Conservation (phyloP, 164 flowering plant species). For the Brasenia schreberi region DNA sequence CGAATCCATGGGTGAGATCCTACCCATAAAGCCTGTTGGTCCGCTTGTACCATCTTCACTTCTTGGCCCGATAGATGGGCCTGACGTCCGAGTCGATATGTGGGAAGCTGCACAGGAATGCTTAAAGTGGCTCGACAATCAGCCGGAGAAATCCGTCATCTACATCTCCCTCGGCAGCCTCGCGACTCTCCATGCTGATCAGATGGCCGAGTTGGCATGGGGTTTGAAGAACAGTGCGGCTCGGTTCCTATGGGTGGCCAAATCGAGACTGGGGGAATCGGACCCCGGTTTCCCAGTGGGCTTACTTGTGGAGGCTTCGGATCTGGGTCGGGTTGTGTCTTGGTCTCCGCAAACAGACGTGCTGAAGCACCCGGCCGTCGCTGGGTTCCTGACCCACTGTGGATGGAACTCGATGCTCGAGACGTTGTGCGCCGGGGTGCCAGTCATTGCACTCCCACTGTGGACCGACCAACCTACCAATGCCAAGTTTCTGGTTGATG, state of each 20-base stretch:
- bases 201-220: conserved; percentile 48
- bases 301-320: conserved; percentile 32
- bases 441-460: conserved; percentile 44
- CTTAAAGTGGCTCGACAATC: conserved; percentile 43
- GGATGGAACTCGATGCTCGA: conserved; percentile 83
- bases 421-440: conserved; percentile 37
- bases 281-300: conserved; percentile 24
- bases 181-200: conserved; percentile 26
- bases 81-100: conserved; percentile 27
- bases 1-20: conserved; percentile 20
- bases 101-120: conserved; percentile 29
- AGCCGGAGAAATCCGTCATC: conserved; percentile 33
- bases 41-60: conserved; percentile 34
- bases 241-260: conserved; percentile 55
- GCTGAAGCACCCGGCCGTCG: conserved; percentile 40
- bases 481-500: conserved; percentile 51
- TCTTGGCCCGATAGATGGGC: neutral
- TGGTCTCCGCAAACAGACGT: conserved; percentile 66
- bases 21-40: conserved; percentile 39
- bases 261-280: neutral
- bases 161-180: conserved; percentile 61
- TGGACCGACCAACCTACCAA: conserved; percentile 73
- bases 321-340: conserved; percentile 39
- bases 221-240: conserved; percentile 30
- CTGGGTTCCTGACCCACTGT: conserved; percentile 65